Evolutionary conservation across 345 rosid genomes (phyloP).

Genomic region (Noccaea caerulescens): DNA sequence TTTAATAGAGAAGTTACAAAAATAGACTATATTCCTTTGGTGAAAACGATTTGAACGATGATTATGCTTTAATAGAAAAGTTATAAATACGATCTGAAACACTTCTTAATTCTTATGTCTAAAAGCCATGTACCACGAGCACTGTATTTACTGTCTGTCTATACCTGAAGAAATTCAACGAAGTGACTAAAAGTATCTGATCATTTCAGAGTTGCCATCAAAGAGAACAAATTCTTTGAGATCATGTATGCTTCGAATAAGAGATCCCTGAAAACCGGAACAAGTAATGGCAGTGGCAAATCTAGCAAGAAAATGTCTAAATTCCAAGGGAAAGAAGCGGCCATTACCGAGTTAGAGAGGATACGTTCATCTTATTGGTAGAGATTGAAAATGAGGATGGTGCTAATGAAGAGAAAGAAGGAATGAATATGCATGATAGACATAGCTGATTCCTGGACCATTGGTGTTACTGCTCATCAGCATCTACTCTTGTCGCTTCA

Average conservation of each 20-base stretch:
- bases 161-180: no score
- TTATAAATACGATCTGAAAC: not conserved
- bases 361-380: not conserved
- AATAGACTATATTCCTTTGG: not conserved
- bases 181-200: no score
- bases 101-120: not conserved
- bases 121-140: no score
- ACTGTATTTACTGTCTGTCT: no score
- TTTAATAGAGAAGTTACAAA: no score
- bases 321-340: constrained; percentile 52
- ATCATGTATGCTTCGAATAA: no score
- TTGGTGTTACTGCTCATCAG: no score
- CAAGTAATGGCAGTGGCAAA: no score
- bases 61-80: no score
- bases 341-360: constrained; percentile 51
- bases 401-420: constrained; percentile 20
- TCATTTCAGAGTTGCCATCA: not conserved
- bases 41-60: no score
- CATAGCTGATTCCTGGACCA: constrained; percentile 2
- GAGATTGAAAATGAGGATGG: not conserved
- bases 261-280: no score
- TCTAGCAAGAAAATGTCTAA: constrained; percentile 48
- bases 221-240: not conserved
- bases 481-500: no score
- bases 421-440: not conserved